A percentile compares a stretch with the other conserved stretches of the same genome.
Evolutionary conservation across 495 filamentous ascomycete genomes (phyloP).

Genomic region (Letharia columbiana): DNA sequence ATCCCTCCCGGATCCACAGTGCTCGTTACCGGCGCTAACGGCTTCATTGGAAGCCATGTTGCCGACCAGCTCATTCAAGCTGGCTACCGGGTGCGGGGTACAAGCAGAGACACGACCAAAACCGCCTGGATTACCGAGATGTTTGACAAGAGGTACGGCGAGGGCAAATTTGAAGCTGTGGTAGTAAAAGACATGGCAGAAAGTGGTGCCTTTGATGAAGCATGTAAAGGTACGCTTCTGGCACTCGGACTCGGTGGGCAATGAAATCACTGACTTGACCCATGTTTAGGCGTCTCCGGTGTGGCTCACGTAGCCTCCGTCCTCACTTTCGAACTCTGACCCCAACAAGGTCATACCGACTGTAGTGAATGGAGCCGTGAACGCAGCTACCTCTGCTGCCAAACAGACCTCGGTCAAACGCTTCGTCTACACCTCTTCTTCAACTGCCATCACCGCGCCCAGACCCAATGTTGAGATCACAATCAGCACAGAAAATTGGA

Average conservation of each 20-base stretch:
- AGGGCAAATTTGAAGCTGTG: conserved; percentile 32
- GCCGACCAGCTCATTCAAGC: conserved; percentile 40
- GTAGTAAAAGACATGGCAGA: conserved; percentile 34
- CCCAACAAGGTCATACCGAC: conserved; percentile 38
- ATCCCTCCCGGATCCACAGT: conserved; percentile 21
- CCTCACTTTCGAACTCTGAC: conserved; percentile 32
- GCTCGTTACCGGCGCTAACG: conserved; percentile 51
- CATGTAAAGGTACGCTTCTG: conserved; percentile 31
- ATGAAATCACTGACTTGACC: not conserved
- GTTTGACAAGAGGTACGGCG: conserved; percentile 37
- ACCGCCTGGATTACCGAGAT: conserved; percentile 35
- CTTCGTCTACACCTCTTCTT: conserved; percentile 48
- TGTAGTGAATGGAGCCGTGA: conserved; percentile 33
- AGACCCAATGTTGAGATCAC: conserved; percentile 25
- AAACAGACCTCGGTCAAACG: conserved; percentile 38
- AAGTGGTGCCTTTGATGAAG: conserved; percentile 34
- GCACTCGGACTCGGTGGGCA: not conserved
- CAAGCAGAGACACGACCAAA: conserved; percentile 37
- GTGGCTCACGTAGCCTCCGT: conserved; percentile 33
- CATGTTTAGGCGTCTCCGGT: not conserved
- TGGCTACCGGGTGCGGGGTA: conserved; percentile 46
- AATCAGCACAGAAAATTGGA: conserved; percentile 40
- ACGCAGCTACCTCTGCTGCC: conserved; percentile 38
- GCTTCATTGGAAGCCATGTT: conserved; percentile 46
- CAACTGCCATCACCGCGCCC: conserved; percentile 27